Evolutionary conservation across 129 eudicot genomes (phyloP).

Genomic region (Logfia minima): DNA sequence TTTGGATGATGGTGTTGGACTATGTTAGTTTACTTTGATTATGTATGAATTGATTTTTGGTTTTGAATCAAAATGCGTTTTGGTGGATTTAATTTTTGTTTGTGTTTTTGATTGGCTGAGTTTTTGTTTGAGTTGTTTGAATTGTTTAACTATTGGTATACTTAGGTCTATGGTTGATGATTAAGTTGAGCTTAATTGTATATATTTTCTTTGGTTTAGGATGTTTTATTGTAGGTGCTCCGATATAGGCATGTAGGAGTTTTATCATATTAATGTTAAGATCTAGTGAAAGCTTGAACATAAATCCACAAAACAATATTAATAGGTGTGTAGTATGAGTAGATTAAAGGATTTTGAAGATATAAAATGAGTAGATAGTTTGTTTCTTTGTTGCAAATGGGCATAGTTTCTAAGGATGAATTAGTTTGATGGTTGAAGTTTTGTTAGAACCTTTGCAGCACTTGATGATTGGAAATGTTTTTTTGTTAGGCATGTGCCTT

Average conservation of each 20-base stretch:
- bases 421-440: too few species aligned
- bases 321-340: neutral
- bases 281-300: neutral
- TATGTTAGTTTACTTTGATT: conserved; percentile 5
- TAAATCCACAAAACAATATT: too few species aligned
- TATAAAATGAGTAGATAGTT: neutral
- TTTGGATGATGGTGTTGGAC: conserved; percentile 12
- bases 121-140: too few species aligned
- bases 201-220: too few species aligned
- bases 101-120: conserved; percentile 7
- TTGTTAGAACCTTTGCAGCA: neutral
- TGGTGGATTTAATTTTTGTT: neutral
- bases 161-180: too few species aligned
- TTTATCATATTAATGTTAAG: too few species aligned
- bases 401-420: too few species aligned
- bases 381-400: neutral
- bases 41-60: neutral
- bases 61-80: neutral
- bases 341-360: neutral
- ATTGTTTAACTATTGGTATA: neutral
- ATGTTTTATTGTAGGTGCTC: too few species aligned
- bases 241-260: too few species aligned
- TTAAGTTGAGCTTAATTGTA: too few species aligned
- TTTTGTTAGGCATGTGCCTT: neutral
- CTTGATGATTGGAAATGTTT: neutral